Percentiles rank a stretch among this genome's conserved stretches.
phyloP scores from a whole-genome alignment of 257 asterid genomes.

The Solanum acaule region DNA sequence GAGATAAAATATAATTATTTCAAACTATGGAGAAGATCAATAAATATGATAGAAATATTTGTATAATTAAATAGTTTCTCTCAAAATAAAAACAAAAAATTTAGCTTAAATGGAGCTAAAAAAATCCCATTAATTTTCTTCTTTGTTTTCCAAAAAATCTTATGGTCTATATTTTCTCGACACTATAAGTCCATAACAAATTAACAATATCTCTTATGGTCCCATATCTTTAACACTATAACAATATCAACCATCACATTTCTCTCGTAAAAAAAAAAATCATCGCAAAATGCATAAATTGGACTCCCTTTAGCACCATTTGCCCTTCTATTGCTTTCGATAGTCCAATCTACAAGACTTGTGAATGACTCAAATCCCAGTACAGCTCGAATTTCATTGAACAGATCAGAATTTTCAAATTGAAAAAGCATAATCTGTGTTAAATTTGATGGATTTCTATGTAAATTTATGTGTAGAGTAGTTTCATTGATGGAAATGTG shows the following conservation, averaged over 20 bases:
- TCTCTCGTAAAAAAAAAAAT: not conserved
- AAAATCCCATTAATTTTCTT: not conserved
- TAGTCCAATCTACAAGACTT: not conserved
- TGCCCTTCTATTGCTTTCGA: not conserved
- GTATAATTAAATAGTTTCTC: too few species aligned
- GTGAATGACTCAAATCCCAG: not conserved
- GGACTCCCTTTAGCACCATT: not conserved
- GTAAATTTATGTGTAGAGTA: not conserved
- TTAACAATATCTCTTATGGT: not conserved
- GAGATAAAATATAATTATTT: too few species aligned
- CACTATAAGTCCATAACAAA: not conserved
- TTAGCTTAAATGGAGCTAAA: not conserved
- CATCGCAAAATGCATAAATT: not conserved
- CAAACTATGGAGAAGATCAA: not conserved
- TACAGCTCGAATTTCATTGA: not conserved
- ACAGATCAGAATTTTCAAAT: not conserved
- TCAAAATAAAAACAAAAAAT: not conserved
- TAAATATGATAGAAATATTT: not conserved
- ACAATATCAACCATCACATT: not conserved
- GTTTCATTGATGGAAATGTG: not conserved
- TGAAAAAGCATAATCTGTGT: not conserved
- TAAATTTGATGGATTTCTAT: not conserved
- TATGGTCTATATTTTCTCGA: not conserved
- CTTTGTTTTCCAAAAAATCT: not conserved
- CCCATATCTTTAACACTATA: not conserved